Percentiles rank a stretch among this genome's conserved stretches.
phyloP scores from a whole-genome alignment of 2,329 filamentous ascomycete species.

The Trichoderma endophyticum region DNA sequence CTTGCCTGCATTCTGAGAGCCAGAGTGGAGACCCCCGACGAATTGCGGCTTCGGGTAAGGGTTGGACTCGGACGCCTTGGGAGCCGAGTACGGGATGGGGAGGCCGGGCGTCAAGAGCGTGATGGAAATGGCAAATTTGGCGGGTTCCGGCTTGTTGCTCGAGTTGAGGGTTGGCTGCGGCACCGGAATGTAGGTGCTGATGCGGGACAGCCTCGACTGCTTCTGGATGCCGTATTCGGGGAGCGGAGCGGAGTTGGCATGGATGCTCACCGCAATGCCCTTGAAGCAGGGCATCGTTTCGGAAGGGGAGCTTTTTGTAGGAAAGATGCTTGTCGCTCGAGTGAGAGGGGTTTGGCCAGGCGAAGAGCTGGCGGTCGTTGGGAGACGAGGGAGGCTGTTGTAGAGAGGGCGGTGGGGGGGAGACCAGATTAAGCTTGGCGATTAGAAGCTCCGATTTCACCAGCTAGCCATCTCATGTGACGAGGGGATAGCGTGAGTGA shows the following conservation, averaged over 20 bases:
- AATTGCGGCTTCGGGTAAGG: constrained; percentile 79
- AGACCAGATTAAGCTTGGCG: constrained; percentile 17
- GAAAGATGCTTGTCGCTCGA: not conserved
- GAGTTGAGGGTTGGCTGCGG: constrained; percentile 71
- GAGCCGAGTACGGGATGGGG: constrained; percentile 87
- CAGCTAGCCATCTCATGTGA: constrained; percentile 24
- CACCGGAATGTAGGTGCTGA: constrained; percentile 96
- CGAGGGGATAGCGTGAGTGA: constrained; percentile 1
- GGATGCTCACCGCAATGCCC: constrained; percentile 96
- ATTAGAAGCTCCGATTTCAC: constrained; percentile 21
- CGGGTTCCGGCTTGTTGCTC: constrained; percentile 78
- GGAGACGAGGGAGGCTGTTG: constrained; percentile 12
- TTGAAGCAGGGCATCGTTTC: constrained; percentile 86
- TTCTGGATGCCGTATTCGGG: constrained; percentile 93
- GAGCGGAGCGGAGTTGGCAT: constrained; percentile 75
- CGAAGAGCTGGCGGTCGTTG: constrained; percentile 16
- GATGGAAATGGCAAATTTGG: constrained; percentile 97
- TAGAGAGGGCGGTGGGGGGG: constrained; percentile 19
- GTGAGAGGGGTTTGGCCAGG: not conserved
- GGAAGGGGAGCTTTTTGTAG: constrained; percentile 30
- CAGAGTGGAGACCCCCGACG: constrained; percentile 65
- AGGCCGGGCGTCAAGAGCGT: constrained; percentile 87
- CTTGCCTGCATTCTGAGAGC: constrained; percentile 46
- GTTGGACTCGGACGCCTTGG: constrained; percentile 72
- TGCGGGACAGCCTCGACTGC: constrained; percentile 84